phyloP scores from a whole-genome alignment of 129 eudicot species.

The Lactuca saligna region DNA sequence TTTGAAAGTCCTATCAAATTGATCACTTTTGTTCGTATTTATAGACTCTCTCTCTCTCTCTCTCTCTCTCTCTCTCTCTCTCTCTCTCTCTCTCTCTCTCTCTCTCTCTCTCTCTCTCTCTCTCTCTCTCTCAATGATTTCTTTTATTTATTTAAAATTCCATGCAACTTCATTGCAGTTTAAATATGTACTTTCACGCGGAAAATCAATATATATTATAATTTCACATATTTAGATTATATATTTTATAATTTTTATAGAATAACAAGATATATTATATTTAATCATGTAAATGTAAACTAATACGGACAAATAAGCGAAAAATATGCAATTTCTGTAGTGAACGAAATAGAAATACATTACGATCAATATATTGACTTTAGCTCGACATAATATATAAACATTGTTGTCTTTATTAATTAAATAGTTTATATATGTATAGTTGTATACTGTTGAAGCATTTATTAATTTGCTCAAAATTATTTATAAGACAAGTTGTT shows the following conservation, averaged over 20 bases:
- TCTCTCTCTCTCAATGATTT: conserved; percentile 11
- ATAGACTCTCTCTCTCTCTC: conserved; percentile 28
- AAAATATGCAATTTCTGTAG: background rate
- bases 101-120: conserved; percentile 6
- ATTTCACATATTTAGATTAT: too few species aligned
- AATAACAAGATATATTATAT: too few species aligned
- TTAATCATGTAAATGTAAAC: too few species aligned
- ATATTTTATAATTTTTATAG: too few species aligned
- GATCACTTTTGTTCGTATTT: conserved; percentile 35
- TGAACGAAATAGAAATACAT: background rate
- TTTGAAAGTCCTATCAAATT: conserved; percentile 8
- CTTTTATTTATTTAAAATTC: conserved; percentile 8
- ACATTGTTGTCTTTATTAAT: background rate
- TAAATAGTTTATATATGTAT: too few species aligned
- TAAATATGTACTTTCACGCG: background rate
- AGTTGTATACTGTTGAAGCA: background rate
- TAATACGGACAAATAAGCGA: background rate
- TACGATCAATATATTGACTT: background rate
- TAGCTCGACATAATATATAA: too few species aligned
- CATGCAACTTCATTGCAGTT: conserved; percentile 9
- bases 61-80: conserved; percentile 22
- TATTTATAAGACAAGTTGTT: background rate
- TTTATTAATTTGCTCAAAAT: background rate
- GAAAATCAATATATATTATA: too few species aligned
- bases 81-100: conserved; percentile 23